phyloP scores from a whole-genome alignment of 83 land plant species.

The Thuja plicata region DNA sequence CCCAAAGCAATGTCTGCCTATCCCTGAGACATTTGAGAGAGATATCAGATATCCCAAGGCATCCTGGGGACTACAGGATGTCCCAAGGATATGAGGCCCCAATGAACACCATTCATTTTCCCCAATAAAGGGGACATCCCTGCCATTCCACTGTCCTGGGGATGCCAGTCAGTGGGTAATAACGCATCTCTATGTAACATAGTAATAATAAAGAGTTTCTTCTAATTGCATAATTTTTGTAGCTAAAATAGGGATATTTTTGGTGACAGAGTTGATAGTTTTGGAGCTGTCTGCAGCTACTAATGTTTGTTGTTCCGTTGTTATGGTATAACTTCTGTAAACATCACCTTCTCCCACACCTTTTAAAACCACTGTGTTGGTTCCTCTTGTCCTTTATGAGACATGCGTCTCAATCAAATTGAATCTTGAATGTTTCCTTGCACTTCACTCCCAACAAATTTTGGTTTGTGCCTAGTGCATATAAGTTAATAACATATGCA shows the following conservation, averaged over 20 bases:
- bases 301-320: neutral
- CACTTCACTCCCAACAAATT: neutral
- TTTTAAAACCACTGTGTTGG: neutral
- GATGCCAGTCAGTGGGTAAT: too few species aligned
- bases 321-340: neutral
- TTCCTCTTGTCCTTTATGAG: neutral
- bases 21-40: too few species aligned
- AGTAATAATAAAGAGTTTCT: neutral
- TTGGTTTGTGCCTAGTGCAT: neutral
- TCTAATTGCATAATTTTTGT: neutral
- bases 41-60: too few species aligned
- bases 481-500: neutral
- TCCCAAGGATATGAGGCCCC: too few species aligned
- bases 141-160: too few species aligned
- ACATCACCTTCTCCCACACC: neutral
- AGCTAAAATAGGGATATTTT: neutral
- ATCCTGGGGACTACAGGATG: too few species aligned
- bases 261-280: neutral
- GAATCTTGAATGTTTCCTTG: neutral
- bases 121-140: too few species aligned
- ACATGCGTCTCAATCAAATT: neutral
- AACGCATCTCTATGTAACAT: too few species aligned
- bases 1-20: too few species aligned
- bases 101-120: too few species aligned
- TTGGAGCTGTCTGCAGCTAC: neutral